Evolutionary conservation across 164 flowering plant genomes (phyloP).

Genomic region (Vitis riparia): DNA sequence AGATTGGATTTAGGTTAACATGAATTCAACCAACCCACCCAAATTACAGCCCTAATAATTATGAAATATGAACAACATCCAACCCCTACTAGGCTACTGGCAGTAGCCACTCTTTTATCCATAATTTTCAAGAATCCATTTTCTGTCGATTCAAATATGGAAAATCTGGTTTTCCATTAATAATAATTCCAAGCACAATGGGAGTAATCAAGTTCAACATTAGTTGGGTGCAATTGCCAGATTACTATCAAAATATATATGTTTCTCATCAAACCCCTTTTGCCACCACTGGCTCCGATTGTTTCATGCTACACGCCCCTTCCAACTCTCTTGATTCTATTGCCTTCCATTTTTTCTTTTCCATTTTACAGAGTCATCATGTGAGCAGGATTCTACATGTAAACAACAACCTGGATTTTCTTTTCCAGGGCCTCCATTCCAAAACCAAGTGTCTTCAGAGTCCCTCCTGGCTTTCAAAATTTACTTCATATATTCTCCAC

Average conservation of each 20-base stretch:
- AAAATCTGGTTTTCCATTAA: conserved; percentile 2
- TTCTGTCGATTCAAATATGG: not conserved
- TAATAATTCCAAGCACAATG: not conserved
- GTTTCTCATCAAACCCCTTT: conserved; percentile 2
- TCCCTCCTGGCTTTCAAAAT: conserved; percentile 12
- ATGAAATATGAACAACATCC: too few relatives aligned
- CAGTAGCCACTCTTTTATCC: too few relatives aligned
- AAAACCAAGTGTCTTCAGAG: not conserved
- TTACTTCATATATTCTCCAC: not conserved
- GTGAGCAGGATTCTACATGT: conserved; percentile 1
- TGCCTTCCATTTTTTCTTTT: not conserved
- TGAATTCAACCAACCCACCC: too few relatives aligned
- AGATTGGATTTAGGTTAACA: too few relatives aligned
- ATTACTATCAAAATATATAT: conserved; percentile 2
- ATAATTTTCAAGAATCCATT: too few relatives aligned
- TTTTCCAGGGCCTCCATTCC: not conserved
- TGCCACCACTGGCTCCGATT: not conserved
- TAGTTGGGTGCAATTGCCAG: conserved; percentile 6
- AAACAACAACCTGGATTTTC: conserved; percentile 1
- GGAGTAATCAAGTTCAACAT: too few relatives aligned
- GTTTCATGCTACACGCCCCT: conserved; percentile 8
- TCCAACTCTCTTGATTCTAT: conserved; percentile 8
- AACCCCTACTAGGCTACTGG: too few relatives aligned
- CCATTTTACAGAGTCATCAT: not conserved
- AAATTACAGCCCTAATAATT: too few relatives aligned